Base-by-base conservation (phyloP, 768 basidiomycete genomes). In the Boletus pseudopeckii region DNA sequence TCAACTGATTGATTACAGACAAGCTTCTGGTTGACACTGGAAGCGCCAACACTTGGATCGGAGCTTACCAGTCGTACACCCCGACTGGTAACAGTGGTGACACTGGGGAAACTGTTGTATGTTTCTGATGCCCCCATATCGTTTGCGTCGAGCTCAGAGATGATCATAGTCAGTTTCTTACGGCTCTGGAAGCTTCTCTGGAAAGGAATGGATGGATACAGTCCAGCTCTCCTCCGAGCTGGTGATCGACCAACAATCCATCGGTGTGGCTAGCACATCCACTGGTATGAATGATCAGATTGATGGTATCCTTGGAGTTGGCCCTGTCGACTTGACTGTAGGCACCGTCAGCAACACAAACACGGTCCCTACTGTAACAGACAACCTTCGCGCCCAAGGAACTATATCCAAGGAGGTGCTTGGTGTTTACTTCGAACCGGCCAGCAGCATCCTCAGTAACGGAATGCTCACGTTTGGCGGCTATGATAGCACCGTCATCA, bases 241-340 rank as follows among this genome's bases (percentile, higher is more conserved):
- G 18, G 30, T 52, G n/a, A 54, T 55, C 7, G 1, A 3, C 0
- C 8, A 38, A 1, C 77, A 78, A 60, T 67, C 65, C n/a, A 71
- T 77, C 2, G 55, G 75, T 13, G 70, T 70, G 39, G 75, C 77
- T 0, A 41, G 41, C 0, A 24, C 39, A 0, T 42, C 66, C 14
- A 7, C 18, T 0, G 73, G 72, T 17, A 65, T 74, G 8, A 2
- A 8, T 41, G 13, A 39, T 11, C 61, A 53, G 1, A 57, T 74
- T 22, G 73, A 77, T 47, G 77, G 77, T 17, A 71, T 76, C 50
- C 65, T 77, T 20, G 59, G 76, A 65, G 40, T 60, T 10, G 68
- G 75, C 8, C 75, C 75, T 17, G 46, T 45, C 14, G 68, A 62
- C 50, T 57, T 77, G 30, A 75, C 74, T 1, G 4, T 40, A 1